Evolutionary conservation across 192 early-diverging fungal genomes (phyloP).

Genomic region (Entomortierella chlamydospora): DNA sequence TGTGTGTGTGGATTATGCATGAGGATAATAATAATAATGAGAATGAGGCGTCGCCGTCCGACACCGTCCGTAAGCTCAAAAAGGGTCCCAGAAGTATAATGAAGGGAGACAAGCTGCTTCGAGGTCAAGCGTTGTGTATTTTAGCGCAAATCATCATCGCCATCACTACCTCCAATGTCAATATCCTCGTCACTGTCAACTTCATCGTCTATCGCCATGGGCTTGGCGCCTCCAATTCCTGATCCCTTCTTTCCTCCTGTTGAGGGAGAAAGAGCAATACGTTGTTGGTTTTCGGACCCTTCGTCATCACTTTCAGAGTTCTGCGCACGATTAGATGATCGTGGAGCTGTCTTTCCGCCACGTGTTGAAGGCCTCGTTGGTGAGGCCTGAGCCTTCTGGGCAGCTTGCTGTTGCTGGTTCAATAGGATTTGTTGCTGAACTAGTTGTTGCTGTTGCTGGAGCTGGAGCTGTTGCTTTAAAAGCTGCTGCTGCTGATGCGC

Average conservation of each 20-base stretch:
- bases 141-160: conserved; percentile 67
- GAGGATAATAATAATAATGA: neutral
- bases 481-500: conserved; percentile 44
- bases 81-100: too few relatives aligned
- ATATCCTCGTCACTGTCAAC: conserved; percentile 65
- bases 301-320: conserved; percentile 31
- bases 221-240: neutral
- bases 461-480: conserved; percentile 41
- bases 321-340: neutral
- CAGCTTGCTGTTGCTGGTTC: conserved; percentile 32
- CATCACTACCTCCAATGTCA: conserved; percentile 66
- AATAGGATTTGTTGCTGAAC: conserved; percentile 44
- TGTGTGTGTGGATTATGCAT: neutral
- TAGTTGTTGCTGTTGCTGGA: conserved; percentile 41
- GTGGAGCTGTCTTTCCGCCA: conserved; percentile 42
- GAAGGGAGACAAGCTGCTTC: too few relatives aligned
- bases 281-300: conserved; percentile 8
- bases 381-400: conserved; percentile 1
- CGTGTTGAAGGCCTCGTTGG: conserved; percentile 10
- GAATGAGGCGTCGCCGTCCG: neutral
- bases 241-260: conserved; percentile 19
- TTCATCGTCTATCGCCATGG: conserved; percentile 33
- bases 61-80: neutral
- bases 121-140: neutral
- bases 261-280: neutral